Evolutionary conservation across 1,284 basidiomycete species (phyloP).

Genomic region (Xanthoconium separans): DNA sequence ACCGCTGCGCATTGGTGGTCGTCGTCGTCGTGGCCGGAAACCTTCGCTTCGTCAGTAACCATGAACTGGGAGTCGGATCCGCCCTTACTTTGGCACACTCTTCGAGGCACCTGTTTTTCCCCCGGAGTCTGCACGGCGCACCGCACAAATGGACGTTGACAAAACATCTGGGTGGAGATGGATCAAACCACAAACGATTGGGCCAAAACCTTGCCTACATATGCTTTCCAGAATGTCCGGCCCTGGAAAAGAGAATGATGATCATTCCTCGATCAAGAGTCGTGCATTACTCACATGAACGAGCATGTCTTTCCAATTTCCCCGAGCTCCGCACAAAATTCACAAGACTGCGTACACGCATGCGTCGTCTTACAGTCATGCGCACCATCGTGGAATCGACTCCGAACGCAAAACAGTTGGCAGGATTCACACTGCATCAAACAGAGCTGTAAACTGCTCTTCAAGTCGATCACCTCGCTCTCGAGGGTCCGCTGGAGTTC

Average conservation of each 20-base stretch:
- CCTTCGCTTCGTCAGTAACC: constrained; percentile 31
- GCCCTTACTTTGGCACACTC: constrained; percentile 45
- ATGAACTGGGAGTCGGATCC: background rate
- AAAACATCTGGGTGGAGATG: constrained; percentile 39
- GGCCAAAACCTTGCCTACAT: constrained; percentile 37
- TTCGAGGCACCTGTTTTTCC: constrained; percentile 45
- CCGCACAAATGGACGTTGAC: constrained; percentile 49
- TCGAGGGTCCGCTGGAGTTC: constrained; percentile 45
- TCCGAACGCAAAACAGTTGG: constrained; percentile 45
- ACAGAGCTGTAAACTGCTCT: constrained; percentile 48
- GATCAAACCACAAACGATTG: background rate
- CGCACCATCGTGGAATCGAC: constrained; percentile 41
- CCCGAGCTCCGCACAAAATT: constrained; percentile 34
- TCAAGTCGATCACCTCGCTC: constrained; percentile 41
- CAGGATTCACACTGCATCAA: constrained; percentile 44
- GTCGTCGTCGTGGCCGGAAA: constrained; percentile 41
- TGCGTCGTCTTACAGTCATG: constrained; percentile 54
- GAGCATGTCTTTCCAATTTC: constrained; percentile 34
- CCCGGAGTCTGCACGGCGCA: constrained; percentile 38
- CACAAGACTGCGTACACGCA: constrained; percentile 43
- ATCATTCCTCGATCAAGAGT: background rate
- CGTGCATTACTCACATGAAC: constrained; percentile 38
- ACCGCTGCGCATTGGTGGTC: constrained; percentile 52
- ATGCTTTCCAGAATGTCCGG: constrained; percentile 54
- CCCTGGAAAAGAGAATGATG: constrained; percentile 33